Conservation (phyloP, 2,329 filamentous ascomycete genomes). For the Paracorniculantispora psalliotae region DNA sequence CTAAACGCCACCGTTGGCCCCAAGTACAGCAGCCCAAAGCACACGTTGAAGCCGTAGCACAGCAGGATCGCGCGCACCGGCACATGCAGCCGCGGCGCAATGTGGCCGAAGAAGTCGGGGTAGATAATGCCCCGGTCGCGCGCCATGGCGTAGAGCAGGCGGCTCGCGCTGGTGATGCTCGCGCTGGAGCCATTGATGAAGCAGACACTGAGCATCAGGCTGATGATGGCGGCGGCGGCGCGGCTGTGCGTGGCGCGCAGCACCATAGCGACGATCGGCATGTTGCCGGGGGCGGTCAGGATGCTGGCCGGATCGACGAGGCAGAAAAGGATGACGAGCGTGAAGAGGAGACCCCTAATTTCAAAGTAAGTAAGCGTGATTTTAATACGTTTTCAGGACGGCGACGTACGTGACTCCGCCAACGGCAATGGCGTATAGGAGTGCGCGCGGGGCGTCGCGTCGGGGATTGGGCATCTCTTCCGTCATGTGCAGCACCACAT, state of each 20-base stretch:
- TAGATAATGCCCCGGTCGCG: slow-evolving; percentile 37
- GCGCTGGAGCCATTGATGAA: slow-evolving; percentile 43
- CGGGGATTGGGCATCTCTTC: slow-evolving; percentile 42
- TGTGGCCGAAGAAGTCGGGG: slow-evolving; percentile 30
- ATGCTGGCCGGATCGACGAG: slow-evolving; percentile 33
- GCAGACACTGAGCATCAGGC: slow-evolving; percentile 36
- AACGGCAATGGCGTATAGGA: slow-evolving; percentile 38
- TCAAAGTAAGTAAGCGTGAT: not conserved
- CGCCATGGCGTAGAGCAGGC: slow-evolving; percentile 42
- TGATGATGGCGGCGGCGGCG: slow-evolving; percentile 35
- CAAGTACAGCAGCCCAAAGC: slow-evolving; percentile 42
- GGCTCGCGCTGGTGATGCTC: slow-evolving; percentile 37
- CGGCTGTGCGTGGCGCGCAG: slow-evolving; percentile 36
- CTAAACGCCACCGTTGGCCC: slow-evolving; percentile 43
- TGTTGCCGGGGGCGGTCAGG: slow-evolving; percentile 33
- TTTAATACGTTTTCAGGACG: not conserved
- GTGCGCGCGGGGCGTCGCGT: slow-evolving; percentile 36
- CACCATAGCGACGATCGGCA: slow-evolving; percentile 43
- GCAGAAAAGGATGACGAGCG: slow-evolving; percentile 38
- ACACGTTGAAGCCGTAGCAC: slow-evolving; percentile 37
- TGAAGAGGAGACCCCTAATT: slow-evolving; percentile 31
- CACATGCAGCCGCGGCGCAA: slow-evolving; percentile 34
- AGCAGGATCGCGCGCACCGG: slow-evolving; percentile 37
- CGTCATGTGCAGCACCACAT: slow-evolving; percentile 40
- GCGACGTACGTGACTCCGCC: slow-evolving; percentile 36